Conservation (phyloP, 371 early-diverging fungal genomes). For the Mortierella sp. region DNA sequence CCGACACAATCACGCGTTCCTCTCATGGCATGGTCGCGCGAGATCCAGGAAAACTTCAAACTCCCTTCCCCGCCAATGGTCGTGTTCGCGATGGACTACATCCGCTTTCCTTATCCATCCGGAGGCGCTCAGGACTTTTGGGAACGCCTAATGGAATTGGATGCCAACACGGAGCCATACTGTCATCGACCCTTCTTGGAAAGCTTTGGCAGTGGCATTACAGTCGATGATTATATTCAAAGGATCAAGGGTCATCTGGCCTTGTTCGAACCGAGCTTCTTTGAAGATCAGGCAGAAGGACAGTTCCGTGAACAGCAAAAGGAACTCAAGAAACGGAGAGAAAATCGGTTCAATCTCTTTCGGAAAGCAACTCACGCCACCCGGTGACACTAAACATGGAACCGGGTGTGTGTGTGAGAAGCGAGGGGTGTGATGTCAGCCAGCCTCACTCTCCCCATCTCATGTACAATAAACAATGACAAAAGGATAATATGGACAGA, state of each 20-base stretch:
- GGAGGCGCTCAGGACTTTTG: conserved; percentile 53
- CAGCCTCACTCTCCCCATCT: too few relatives aligned
- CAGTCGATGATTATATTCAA: conserved; percentile 44
- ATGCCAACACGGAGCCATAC: conserved; percentile 47
- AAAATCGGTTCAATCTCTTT: conserved; percentile 33
- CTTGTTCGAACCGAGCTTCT: conserved; percentile 43
- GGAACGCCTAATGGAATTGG: conserved; percentile 47
- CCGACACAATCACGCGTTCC: conserved; percentile 27
- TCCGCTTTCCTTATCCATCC: conserved; percentile 41
- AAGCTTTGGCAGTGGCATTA: conserved; percentile 37
- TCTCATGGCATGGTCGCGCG: conserved; percentile 41
- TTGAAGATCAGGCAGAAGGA: conserved; percentile 50
- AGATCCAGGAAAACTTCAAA: conserved; percentile 50
- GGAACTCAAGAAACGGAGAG: conserved; percentile 46
- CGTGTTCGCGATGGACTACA: conserved; percentile 50
- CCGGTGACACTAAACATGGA: not conserved
- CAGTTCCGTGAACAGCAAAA: conserved; percentile 45
- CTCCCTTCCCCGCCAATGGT: conserved; percentile 32
- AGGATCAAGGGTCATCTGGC: conserved; percentile 51
- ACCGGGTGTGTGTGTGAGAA: not conserved
- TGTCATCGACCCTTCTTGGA: conserved; percentile 49
- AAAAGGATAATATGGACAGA: too few relatives aligned
- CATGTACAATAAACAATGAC: too few relatives aligned
- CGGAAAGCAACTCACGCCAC: conserved; percentile 18
- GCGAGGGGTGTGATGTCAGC: conserved; percentile 4